These are phyloP conservation scores for Fusarium bulbicola DNA, from an alignment of 2,329 filamentous ascomycete genomes.

Conservation along the genomic window DNA sequence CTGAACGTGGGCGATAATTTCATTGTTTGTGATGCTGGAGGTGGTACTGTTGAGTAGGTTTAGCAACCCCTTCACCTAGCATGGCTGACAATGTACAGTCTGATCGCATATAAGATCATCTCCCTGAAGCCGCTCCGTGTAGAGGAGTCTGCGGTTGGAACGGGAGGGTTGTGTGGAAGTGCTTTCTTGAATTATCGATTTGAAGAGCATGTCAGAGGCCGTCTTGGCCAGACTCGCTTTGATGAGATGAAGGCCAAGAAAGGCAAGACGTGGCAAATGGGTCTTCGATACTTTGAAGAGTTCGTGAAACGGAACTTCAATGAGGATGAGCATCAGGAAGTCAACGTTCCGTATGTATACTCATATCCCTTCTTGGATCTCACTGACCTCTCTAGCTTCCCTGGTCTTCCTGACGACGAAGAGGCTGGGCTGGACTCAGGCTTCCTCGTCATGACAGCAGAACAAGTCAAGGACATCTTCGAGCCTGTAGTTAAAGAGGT, in stretches of 20 bases:
- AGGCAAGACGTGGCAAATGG: constrained; percentile 82
- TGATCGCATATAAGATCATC: constrained; percentile 85
- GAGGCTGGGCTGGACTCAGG: constrained; percentile 78
- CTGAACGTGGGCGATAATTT: constrained; percentile 74
- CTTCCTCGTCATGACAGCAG: constrained; percentile 76
- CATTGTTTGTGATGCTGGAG: constrained; percentile 70
- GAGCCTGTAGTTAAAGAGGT: constrained; percentile 78
- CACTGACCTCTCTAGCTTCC: constrained; percentile 61
- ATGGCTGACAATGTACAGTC: constrained; percentile 48
- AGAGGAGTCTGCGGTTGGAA: constrained; percentile 82
- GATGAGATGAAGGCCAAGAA: constrained; percentile 81
- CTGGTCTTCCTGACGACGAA: constrained; percentile 79
- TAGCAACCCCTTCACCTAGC: accelerated
- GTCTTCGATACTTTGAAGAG: constrained; percentile 81
- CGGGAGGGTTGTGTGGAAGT: constrained; percentile 79
- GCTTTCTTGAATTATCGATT: constrained; percentile 84
- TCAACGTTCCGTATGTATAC: constrained; percentile 73
- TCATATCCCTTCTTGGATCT: not conserved
- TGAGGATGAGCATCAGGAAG: constrained; percentile 78
- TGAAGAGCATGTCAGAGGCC: constrained; percentile 76
- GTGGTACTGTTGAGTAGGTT: constrained; percentile 73
- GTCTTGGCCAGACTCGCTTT: constrained; percentile 73
- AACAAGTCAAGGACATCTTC: constrained; percentile 77
- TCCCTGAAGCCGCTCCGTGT: constrained; percentile 76
- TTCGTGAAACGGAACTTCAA: constrained; percentile 88